These are phyloP conservation scores for Euphorbia corollata DNA, from an alignment of 441 rosid genomes.

Conservation along the genomic window DNA sequence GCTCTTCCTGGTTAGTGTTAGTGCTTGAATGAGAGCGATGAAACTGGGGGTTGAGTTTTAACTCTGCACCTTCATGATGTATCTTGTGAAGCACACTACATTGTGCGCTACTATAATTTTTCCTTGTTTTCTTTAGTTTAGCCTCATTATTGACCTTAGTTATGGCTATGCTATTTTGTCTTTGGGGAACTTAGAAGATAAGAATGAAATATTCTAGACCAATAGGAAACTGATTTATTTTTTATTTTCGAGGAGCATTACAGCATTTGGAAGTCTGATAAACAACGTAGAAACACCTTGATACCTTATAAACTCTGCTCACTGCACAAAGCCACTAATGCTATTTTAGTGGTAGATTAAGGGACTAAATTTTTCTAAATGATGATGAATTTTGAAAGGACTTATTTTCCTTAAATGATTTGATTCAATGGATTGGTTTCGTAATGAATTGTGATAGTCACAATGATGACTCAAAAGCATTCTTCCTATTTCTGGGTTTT, in stretches of 20 bases:
- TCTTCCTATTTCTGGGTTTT: not conserved
- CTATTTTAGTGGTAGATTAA: not conserved
- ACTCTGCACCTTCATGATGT: not conserved
- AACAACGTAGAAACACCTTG: not conserved
- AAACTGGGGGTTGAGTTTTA: not conserved
- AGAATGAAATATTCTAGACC: not conserved
- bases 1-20: not conserved
- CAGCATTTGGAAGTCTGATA: constrained; percentile 2
- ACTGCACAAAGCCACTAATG: no score
- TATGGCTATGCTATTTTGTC: not conserved
- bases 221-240: not conserved
- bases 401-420: not conserved
- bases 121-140: not conserved
- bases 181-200: not conserved
- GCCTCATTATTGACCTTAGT: constrained; percentile 2
- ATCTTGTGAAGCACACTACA: not conserved
- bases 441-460: not conserved
- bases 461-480: not conserved
- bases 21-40: not conserved
- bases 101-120: not conserved
- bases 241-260: not conserved
- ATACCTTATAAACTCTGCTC: not conserved
- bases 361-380: not conserved
- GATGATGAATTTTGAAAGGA: not conserved
- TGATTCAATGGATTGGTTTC: not conserved